phyloP scores from a whole-genome alignment of 495 filamentous ascomycete genomes.

The Tuber magnatum region DNA sequence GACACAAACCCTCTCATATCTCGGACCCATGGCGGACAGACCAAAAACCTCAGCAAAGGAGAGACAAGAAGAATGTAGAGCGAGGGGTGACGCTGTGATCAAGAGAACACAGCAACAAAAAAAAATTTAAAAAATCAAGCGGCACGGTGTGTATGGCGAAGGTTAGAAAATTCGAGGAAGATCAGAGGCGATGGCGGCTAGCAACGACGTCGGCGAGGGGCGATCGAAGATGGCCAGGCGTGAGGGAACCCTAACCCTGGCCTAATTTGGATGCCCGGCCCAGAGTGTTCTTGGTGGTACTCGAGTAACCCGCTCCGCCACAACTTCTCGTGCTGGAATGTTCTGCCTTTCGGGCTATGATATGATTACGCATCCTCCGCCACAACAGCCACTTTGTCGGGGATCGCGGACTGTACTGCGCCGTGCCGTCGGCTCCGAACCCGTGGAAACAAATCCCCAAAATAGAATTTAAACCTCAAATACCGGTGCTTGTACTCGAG shows the following conservation, averaged over 20 bases:
- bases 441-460: neutral
- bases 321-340: neutral
- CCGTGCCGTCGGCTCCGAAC: neutral
- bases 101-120: slow-evolving; percentile 14
- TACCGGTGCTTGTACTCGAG: neutral
- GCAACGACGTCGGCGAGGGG: neutral
- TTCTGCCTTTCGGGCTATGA: neutral
- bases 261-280: neutral
- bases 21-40: slow-evolving; percentile 34
- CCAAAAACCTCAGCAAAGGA: slow-evolving; percentile 8
- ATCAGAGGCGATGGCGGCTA: neutral
- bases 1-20: slow-evolving; percentile 36
- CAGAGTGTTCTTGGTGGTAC: no score
- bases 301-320: neutral
- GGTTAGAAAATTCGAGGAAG: neutral
- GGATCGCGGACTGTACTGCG: neutral
- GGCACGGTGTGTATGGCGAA: neutral
- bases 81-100: slow-evolving; percentile 9
- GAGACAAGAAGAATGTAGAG: slow-evolving; percentile 9
- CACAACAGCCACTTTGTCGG: neutral
- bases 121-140: slow-evolving; percentile 4
- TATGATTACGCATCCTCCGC: neutral
- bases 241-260: neutral
- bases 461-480: neutral
- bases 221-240: neutral